These are phyloP conservation scores for Leccinum olivaceopallidum DNA, from an alignment of 768 basidiomycete species.

Conservation along the genomic window DNA sequence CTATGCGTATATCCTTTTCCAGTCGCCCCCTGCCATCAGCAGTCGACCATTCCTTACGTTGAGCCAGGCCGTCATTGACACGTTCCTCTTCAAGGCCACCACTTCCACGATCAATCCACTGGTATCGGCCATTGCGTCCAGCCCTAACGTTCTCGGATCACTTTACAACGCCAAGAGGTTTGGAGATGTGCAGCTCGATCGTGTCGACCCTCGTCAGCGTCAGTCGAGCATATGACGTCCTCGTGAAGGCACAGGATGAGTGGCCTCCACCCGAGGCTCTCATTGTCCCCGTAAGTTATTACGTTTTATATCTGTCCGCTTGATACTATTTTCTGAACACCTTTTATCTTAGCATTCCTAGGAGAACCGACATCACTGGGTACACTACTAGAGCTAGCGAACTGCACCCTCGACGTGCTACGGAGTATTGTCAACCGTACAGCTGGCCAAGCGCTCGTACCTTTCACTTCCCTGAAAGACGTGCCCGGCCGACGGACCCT, in stretches of 20 bases:
- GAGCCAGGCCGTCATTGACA: conserved; percentile 65
- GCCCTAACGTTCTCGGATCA: conserved; percentile 55
- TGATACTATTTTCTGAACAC: not conserved
- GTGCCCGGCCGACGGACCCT: conserved; percentile 56
- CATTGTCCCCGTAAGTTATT: conserved; percentile 64
- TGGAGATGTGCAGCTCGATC: conserved; percentile 75
- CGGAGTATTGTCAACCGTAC: conserved; percentile 65
- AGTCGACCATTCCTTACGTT: conserved; percentile 61
- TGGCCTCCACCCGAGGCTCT: conserved; percentile 71
- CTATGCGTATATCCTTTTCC: conserved; percentile 65
- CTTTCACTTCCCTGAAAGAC: conserved; percentile 31
- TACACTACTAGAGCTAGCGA: conserved; percentile 81
- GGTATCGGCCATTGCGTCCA: conserved; percentile 66
- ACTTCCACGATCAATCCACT: conserved; percentile 82
- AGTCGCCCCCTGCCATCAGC: conserved; percentile 54
- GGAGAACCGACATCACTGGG: conserved; percentile 84
- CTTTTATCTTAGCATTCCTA: conserved; percentile 60
- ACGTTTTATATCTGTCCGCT: not conserved
- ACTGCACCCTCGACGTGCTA: conserved; percentile 73
- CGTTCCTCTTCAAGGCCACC: conserved; percentile 72
- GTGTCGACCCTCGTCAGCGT: conserved; percentile 68
- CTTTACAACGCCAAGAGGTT: conserved; percentile 64
- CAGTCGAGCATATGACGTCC: conserved; percentile 66
- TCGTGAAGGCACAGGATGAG: conserved; percentile 64
- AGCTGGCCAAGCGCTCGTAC: conserved; percentile 52